phyloP scores from a whole-genome alignment of 1,139 yeast species.

The Hansenula lynferdii region DNA sequence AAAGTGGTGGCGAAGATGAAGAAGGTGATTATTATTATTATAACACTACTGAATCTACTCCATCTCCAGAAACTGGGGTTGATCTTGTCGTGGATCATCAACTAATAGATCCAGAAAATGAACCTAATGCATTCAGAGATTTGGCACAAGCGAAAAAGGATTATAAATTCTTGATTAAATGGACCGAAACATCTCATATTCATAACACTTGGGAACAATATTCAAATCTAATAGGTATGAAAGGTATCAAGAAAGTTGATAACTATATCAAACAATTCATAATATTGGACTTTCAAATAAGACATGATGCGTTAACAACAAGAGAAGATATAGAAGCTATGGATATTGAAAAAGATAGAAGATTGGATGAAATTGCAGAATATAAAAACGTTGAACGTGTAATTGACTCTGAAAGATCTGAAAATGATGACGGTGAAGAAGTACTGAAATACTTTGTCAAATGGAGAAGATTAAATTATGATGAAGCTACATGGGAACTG shows the following conservation, averaged over 20 bases:
- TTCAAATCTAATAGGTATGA: constrained; percentile 40
- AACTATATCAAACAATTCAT: constrained; percentile 83
- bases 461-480: constrained; percentile 92
- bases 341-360: constrained; percentile 86
- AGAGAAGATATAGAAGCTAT: constrained; percentile 88
- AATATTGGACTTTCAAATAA: constrained; percentile 65
- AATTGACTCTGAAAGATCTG: constrained; percentile 77
- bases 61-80: constrained; percentile 25
- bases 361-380: constrained; percentile 79
- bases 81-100: constrained; percentile 34
- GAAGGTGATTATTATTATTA: constrained; percentile 35
- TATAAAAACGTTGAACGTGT: constrained; percentile 86
- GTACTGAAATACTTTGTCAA: constrained; percentile 81
- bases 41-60: constrained; percentile 2
- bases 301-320: constrained; percentile 77
- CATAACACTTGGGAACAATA: constrained; percentile 95
- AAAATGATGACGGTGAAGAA: constrained; percentile 55
- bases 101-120: constrained; percentile 22
- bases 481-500: constrained; percentile 96
- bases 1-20: constrained; percentile 44
- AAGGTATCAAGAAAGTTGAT: constrained; percentile 84
- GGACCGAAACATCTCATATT: constrained; percentile 85
- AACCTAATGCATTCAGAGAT: constrained; percentile 34
- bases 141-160: constrained; percentile 52
- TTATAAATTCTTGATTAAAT: constrained; percentile 68